Base-by-base conservation (phyloP, 23 red algal genomes). In the Chondrus crispus region DNA sequence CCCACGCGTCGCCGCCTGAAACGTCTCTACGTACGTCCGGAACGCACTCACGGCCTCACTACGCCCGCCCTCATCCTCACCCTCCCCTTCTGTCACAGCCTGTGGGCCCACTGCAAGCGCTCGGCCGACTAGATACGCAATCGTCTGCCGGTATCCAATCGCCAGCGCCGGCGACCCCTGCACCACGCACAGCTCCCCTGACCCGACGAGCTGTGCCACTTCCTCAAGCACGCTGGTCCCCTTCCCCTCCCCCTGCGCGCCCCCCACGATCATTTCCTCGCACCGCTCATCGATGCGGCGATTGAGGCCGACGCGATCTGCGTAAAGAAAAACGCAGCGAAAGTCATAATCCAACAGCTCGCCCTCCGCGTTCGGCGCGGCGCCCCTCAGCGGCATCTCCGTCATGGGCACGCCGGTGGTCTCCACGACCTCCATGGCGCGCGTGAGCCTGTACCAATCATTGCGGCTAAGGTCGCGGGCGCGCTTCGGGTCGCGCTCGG, bases 381-480 rank as follows among this genome's bases (percentile, higher is more conserved):
- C 96, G 45, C 96, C 96, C 11, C 41, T 35, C 52, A 81, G 39
- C 5, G 93, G 89, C 74, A 98, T 87, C 19, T 81, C 90, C 32
- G 85, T 91, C 80, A 98, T 85, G 50, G 87, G 74, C 18, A 58
- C 68, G 29, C 94, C 96, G 14, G 89, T 88, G 0, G 74, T 74
- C 46, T 87, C 81, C 41, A 90, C 40, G 19, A 98, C 76, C 84
- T 98, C 89, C 22, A 98, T 84, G 12, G 93, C 91, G 48, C 96
- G 80, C 37, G 81, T 32, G n/a, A 98, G 75, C 1, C 96, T 90
- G 78, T 98, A 98, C 96, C 96, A 98, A 76, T 98, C 96, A 84
- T 96, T 96, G 24, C 85, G 64, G 26, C 43, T 62, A 41, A 98
- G 57, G 38, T 60, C 55, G 7, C 84, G 62, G 3, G 96, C 96